Base-by-base conservation (phyloP, 176 grass and related monocot genomes). In the Tillandsia fasciculata region DNA sequence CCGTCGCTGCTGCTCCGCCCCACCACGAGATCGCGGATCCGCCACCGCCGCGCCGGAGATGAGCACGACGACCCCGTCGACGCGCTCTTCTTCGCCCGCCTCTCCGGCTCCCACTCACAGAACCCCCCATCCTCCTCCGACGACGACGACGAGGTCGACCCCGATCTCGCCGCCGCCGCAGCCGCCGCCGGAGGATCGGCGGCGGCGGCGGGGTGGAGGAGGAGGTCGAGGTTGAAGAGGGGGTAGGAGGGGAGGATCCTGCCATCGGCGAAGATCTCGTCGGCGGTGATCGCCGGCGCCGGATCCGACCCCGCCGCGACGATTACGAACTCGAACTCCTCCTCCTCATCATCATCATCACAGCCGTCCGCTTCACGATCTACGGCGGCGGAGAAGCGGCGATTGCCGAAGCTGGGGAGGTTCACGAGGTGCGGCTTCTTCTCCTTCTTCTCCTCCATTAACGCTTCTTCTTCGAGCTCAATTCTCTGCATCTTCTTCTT, bases 1-100 rank as follows among this genome's bases (percentile, higher is more conserved):
- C 94, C 87, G 65, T 90, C 94, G 84, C 94, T 99, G 47, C 68
- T 82, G 90, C 87, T 93, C 50, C 84, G 80, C 18, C 94, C 83
- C 48, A 92, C 13, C 70, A 93, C 77, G 49, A 99, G 79, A 29
- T 99, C 87, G 12, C 87, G 73, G 58, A 93, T 83, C 63, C 85
- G 87, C 82, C 81, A 84, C 94, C 94, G 91, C 72, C 87, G 80
- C 47, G 81, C 22, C n/a, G 33, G 33, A 1, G 33, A 42, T 5
- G 33, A 42, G 0, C 5, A 42, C 33, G 84, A 42, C 47, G 94
- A 88, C 17, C 90, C 94, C 20, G 94, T 99, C 27, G 94, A 99
- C 8, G 78, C 75, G 77, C 89, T 92, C 80, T 99, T 99, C 67
- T 68, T 74, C 56, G 2, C 17, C 17, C 56, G 10, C 17, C 56